These are phyloP conservation scores for Entrophospora sp. DNA, from an alignment of 192 early-diverging fungal species.

Conservation along the genomic window DNA sequence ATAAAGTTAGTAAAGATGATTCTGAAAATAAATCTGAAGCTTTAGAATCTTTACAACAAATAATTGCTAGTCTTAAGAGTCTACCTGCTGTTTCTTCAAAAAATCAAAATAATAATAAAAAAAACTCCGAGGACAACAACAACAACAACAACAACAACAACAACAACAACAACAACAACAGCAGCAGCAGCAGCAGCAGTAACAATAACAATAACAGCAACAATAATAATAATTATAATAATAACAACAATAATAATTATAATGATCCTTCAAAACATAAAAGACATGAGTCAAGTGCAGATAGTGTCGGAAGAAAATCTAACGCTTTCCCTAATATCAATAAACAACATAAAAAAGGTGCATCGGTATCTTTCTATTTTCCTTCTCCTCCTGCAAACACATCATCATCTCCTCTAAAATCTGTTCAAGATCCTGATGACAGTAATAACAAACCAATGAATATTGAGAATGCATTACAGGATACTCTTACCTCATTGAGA, in stretches of 20 bases:
- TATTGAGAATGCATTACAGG: conserved; percentile 34
- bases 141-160: too few relatives aligned
- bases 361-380: conserved; percentile 25
- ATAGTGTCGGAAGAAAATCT: not conserved
- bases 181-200: too few relatives aligned
- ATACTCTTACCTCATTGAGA: conserved; percentile 32
- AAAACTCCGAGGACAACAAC: not conserved
- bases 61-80: conserved; percentile 43
- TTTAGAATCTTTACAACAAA: conserved; percentile 42
- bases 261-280: conserved; percentile 17
- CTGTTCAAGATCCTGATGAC: conserved; percentile 19
- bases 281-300: conserved; percentile 4
- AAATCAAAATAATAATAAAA: conserved; percentile 18
- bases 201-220: too few relatives aligned
- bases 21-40: conserved; percentile 29
- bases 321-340: not conserved
- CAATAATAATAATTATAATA: too few relatives aligned
- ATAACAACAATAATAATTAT: too few relatives aligned
- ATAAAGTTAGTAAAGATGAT: conserved; percentile 18
- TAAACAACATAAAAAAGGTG: conserved; percentile 17
- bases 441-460: conserved; percentile 18
- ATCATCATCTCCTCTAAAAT: conserved; percentile 6
- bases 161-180: too few relatives aligned
- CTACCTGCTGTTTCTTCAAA: conserved; percentile 31
- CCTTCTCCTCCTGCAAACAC: conserved; percentile 8